Percentiles rank a stretch among this genome's conserved stretches.
Conservation (phyloP, 352 stramenopile genomes). For the Phytophthora podocarpi region DNA sequence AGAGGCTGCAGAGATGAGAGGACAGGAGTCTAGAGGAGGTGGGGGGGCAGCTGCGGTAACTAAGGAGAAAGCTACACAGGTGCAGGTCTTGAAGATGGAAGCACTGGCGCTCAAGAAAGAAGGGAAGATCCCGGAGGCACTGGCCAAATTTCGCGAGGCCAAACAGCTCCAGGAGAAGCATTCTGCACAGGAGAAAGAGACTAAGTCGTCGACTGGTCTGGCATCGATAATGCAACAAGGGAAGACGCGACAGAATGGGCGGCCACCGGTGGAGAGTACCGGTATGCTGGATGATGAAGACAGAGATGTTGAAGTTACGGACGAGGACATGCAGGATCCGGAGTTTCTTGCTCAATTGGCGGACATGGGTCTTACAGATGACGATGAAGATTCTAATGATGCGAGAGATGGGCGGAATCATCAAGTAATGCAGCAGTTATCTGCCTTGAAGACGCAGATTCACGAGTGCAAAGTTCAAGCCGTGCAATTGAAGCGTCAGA, state of each 20-base stretch:
- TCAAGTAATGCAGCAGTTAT: conserved; percentile 24
- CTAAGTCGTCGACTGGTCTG: neutral
- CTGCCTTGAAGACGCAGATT: conserved; percentile 52
- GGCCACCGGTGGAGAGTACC: neutral
- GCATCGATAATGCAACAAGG: neutral
- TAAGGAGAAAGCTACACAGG: conserved; percentile 9
- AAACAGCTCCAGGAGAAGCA: conserved; percentile 54
- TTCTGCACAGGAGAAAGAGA: neutral
- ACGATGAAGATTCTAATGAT: neutral
- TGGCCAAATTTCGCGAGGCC: conserved; percentile 65
- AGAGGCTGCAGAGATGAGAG: conserved; percentile 24
- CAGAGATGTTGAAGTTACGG: conserved; percentile 64
- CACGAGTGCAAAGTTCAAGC: conserved; percentile 49
- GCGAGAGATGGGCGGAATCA: neutral
- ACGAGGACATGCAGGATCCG: conserved; percentile 79
- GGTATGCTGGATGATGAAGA: conserved; percentile 31
- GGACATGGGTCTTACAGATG: conserved; percentile 43
- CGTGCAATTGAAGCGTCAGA: conserved; percentile 58
- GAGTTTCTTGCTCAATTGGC: conserved; percentile 69
- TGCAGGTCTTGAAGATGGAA: conserved; percentile 59
- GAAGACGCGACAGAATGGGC: neutral
- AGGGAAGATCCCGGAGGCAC: conserved; percentile 52
- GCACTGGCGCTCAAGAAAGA: conserved; percentile 62
- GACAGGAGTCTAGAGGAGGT: neutral
- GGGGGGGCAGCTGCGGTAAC: neutral